phyloP scores from a whole-genome alignment of 2,329 filamentous ascomycete genomes.

The Pseudonectria foliicola region DNA sequence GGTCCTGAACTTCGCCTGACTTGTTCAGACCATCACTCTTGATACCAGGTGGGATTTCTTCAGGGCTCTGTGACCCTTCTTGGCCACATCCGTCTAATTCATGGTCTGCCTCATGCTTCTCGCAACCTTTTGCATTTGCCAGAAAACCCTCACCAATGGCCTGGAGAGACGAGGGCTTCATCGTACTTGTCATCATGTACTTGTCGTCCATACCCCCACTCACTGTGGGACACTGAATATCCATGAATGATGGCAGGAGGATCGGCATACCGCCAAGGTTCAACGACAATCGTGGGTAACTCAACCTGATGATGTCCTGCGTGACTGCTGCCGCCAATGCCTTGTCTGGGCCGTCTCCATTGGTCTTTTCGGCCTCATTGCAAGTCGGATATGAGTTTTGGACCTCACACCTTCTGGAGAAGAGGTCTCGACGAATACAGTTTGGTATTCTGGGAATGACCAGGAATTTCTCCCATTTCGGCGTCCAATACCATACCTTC shows the following conservation, averaged over 20 bases:
- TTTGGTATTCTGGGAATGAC: slow-evolving; percentile 28
- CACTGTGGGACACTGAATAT: slow-evolving; percentile 7
- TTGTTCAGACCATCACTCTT: too few species aligned
- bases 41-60: too few species aligned
- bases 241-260: slow-evolving; percentile 20
- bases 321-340: slow-evolving; percentile 15
- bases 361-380: not conserved
- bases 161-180: too few species aligned
- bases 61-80: too few species aligned
- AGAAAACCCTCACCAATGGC: too few species aligned
- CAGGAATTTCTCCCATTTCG: slow-evolving; percentile 28
- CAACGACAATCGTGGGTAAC: slow-evolving; percentile 25
- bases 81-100: too few species aligned
- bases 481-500: slow-evolving; percentile 29
- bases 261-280: slow-evolving; percentile 21
- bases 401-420: not conserved
- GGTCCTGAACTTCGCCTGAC: too few species aligned
- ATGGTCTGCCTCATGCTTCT: too few species aligned
- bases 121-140: too few species aligned
- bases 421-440: slow-evolving; percentile 15
- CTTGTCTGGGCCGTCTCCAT: slow-evolving; percentile 10
- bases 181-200: too few species aligned
- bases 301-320: slow-evolving; percentile 2
- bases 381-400: too few species aligned
- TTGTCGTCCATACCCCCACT: not conserved